phyloP scores from a whole-genome alignment of 1,139 yeast species.

The Hanseniaspora uvarum region DNA sequence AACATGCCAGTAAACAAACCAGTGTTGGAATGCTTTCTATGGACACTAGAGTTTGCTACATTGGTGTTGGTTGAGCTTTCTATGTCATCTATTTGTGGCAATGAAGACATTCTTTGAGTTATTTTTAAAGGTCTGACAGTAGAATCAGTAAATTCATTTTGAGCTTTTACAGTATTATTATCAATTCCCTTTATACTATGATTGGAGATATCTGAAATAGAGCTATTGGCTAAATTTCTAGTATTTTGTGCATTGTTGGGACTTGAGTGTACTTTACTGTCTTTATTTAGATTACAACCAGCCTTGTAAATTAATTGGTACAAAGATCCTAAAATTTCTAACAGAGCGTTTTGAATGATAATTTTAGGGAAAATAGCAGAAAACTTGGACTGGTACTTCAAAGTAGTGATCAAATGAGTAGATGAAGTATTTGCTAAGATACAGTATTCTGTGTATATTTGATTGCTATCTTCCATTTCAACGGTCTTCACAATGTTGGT shows the following conservation, averaged over 20 bases:
- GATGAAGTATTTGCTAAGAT: constrained; percentile 53
- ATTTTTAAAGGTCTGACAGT: constrained; percentile 33
- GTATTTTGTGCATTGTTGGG: not conserved
- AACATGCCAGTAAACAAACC: constrained; percentile 24
- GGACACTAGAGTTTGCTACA: constrained; percentile 20
- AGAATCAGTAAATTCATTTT: constrained; percentile 20
- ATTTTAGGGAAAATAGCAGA: constrained; percentile 57
- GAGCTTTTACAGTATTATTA: not conserved
- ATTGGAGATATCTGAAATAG: not conserved
- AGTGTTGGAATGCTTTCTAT: constrained; percentile 29
- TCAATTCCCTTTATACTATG: not conserved
- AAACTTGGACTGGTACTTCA: constrained; percentile 65
- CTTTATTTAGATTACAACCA: constrained; percentile 5
- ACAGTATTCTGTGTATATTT: constrained; percentile 28
- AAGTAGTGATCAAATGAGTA: constrained; percentile 65
- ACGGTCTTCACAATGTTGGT: constrained; percentile 11
- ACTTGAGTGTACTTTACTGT: not conserved
- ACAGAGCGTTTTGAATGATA: constrained; percentile 65
- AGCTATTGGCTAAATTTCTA: not conserved
- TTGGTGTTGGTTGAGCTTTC: not conserved
- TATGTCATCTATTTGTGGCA: not conserved
- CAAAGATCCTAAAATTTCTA: constrained; percentile 55
- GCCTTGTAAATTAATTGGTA: constrained; percentile 29
- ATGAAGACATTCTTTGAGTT: constrained; percentile 25
- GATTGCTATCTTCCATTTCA: constrained; percentile 31